Conservation (phyloP, 305 asterid genomes). For the Euphrasia arctica region DNA sequence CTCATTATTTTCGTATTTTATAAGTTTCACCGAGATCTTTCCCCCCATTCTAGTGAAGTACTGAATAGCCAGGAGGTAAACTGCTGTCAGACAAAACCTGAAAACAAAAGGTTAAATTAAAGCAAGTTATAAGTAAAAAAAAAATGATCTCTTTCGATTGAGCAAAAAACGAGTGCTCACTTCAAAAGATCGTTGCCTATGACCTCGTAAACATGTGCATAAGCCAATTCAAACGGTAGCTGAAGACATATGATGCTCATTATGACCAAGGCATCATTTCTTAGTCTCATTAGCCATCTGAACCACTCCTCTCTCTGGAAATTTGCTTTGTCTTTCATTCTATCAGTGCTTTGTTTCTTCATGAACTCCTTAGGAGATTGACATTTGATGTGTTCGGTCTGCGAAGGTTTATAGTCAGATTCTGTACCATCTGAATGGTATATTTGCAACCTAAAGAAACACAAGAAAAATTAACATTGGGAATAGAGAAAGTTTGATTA, state of each 20-base stretch:
- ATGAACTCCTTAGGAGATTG: constrained; percentile 44
- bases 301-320: constrained; percentile 93
- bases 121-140: too few relatives aligned
- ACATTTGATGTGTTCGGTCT: constrained; percentile 39
- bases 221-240: constrained; percentile 91
- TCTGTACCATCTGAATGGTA: constrained; percentile 48
- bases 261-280: constrained; percentile 77
- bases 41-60: constrained; percentile 86
- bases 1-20: constrained; percentile 64
- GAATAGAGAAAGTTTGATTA: neutral
- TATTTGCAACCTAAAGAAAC: constrained; percentile 59
- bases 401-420: constrained; percentile 45
- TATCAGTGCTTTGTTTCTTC: constrained; percentile 56
- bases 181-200: constrained; percentile 56
- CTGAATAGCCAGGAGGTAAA: constrained; percentile 80
- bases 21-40: constrained; percentile 76
- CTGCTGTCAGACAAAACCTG: constrained; percentile 77
- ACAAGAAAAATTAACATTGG: neutral
- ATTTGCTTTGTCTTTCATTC: constrained; percentile 51
- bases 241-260: constrained; percentile 85
- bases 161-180: constrained; percentile 42
- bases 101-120: constrained; percentile 15
- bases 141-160: too few relatives aligned
- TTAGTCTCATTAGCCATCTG: constrained; percentile 79
- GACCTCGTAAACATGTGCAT: constrained; percentile 83